Evolutionary conservation across 441 rosid genomes (phyloP).

Genomic region (Metrosideros polymorpha): DNA sequence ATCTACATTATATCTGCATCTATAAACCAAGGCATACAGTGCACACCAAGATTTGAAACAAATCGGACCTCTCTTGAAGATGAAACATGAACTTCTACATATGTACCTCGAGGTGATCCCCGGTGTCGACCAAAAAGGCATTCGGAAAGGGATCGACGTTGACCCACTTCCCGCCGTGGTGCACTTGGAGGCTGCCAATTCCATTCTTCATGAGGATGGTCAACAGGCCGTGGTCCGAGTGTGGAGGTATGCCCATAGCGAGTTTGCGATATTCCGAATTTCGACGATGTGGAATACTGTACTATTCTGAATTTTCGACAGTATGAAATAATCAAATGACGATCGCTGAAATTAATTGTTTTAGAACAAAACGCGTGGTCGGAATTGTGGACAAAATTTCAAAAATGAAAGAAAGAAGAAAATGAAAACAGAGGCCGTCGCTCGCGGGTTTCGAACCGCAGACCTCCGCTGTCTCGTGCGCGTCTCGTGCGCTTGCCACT

Average conservation of each 20-base stretch:
- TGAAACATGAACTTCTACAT: not conserved
- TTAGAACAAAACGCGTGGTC: too few species aligned
- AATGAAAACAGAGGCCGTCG: too few species aligned
- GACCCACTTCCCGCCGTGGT: not conserved
- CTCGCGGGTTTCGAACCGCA: too few species aligned
- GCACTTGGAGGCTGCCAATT: not conserved
- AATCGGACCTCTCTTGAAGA: not conserved
- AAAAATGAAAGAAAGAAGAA: too few species aligned
- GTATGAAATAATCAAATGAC: too few species aligned
- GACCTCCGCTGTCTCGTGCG: too few species aligned
- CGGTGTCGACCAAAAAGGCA: not conserved
- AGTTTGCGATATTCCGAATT: too few species aligned
- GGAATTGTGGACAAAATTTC: too few species aligned
- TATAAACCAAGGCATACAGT: not conserved
- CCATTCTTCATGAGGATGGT: slow-evolving; percentile 13
- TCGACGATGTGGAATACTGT: too few species aligned
- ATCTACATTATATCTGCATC: not conserved
- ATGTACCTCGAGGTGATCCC: slow-evolving; percentile 1
- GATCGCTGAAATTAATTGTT: too few species aligned
- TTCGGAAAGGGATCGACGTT: not conserved
- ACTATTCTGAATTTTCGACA: too few species aligned
- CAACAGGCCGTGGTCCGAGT: slow-evolving; percentile 37
- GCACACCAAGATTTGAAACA: not conserved
- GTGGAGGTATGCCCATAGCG: slow-evolving; percentile 34
- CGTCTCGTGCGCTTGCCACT: too few species aligned